phyloP scores from a whole-genome alignment of 345 rosid species.

The Nephelium lappaceum region DNA sequence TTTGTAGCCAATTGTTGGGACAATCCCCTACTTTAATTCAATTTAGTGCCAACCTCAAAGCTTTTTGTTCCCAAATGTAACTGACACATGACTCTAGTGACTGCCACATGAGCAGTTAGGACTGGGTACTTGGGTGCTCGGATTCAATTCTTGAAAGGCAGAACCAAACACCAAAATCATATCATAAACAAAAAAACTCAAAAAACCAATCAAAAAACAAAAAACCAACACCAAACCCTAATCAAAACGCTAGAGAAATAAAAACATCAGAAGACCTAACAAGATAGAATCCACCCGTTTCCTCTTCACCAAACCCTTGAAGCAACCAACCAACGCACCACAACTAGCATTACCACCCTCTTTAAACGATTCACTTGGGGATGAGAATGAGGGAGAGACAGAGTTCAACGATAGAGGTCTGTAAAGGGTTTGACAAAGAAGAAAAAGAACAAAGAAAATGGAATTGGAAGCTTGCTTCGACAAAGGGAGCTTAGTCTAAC shows the following conservation, averaged over 20 bases:
- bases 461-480: too few relatives aligned
- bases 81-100: slow-evolving; percentile 30
- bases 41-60: background rate
- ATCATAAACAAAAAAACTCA: too few relatives aligned
- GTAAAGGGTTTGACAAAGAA: too few relatives aligned
- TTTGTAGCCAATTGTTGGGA: slow-evolving; percentile 10
- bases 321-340: slow-evolving; percentile 44
- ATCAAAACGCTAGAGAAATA: background rate
- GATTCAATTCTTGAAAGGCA: too few relatives aligned
- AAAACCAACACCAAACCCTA: background rate
- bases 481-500: too few relatives aligned
- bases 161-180: too few relatives aligned
- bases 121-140: too few relatives aligned
- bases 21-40: slow-evolving; percentile 22
- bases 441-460: too few relatives aligned
- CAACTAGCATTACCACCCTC: slow-evolving; percentile 10
- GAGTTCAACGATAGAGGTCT: too few relatives aligned
- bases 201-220: background rate
- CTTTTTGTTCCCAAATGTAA: background rate
- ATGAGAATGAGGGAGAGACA: too few relatives aligned
- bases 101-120: slow-evolving; percentile 24
- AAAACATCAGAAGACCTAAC: slow-evolving; percentile 6
- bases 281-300: slow-evolving; percentile 78
- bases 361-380: slow-evolving; percentile 35
- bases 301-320: slow-evolving; percentile 64